A percentile compares a stretch with the other conserved stretches of the same genome.
phyloP scores from a whole-genome alignment of 1,284 basidiomycete genomes.

The Volvariella volvacea region DNA sequence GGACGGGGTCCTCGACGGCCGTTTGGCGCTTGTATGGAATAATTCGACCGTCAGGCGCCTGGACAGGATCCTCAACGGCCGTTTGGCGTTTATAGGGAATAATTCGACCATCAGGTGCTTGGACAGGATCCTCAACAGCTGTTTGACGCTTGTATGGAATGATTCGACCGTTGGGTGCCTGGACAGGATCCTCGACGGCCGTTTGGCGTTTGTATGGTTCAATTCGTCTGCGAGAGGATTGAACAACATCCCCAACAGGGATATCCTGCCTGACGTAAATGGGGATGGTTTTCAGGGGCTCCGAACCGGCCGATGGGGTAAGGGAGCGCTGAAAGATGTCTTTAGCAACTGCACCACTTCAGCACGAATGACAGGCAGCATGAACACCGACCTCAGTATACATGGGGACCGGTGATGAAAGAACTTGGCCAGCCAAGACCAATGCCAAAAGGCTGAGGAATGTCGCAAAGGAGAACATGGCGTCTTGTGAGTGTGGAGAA shows the following conservation, averaged over 20 bases:
- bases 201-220: no score
- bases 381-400: slow-evolving; percentile 24
- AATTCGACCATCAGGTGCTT: no score
- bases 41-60: slow-evolving; percentile 21
- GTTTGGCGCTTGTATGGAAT: slow-evolving; percentile 23
- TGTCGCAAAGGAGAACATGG: slow-evolving; percentile 40
- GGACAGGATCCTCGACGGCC: slow-evolving; percentile 15
- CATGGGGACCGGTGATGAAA: slow-evolving; percentile 31
- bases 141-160: slow-evolving; percentile 23
- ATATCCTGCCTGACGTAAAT: slow-evolving; percentile 31
- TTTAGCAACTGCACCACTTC: neutral
- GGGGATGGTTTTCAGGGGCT: slow-evolving; percentile 38
- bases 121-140: slow-evolving; percentile 26
- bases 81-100: no score
- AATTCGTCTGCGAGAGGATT: no score
- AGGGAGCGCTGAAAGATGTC: slow-evolving; percentile 1
- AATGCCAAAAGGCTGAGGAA: slow-evolving; percentile 34
- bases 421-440: slow-evolving; percentile 37
- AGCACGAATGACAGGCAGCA: neutral
- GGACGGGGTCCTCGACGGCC: slow-evolving; percentile 27
- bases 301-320: slow-evolving; percentile 14
- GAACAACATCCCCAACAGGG: slow-evolving; percentile 24
- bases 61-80: slow-evolving; percentile 15
- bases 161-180: slow-evolving; percentile 21
- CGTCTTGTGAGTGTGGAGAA: slow-evolving; percentile 16